Evolutionary conservation across 768 basidiomycete genomes (phyloP).

Genomic region (Nidularia sp.): DNA sequence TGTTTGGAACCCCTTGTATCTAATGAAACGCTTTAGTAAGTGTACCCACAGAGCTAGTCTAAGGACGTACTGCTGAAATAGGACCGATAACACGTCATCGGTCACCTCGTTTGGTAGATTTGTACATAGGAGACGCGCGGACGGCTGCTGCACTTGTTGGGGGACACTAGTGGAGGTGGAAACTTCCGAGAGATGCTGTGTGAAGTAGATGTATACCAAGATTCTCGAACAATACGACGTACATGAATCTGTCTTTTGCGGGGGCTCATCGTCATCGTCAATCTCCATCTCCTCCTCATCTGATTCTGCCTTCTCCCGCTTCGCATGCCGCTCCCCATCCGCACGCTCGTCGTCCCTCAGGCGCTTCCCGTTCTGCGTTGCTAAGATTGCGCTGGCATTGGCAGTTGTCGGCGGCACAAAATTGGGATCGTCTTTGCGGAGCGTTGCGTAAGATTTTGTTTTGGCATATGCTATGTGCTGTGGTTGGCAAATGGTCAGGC

Average conservation of each 20-base stretch:
- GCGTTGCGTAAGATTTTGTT: conserved; percentile 82
- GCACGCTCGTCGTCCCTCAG: conserved; percentile 58
- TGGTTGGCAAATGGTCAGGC: conserved; percentile 4
- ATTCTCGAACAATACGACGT: conserved; percentile 28
- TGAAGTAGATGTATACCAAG: conserved; percentile 23
- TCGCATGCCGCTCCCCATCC: conserved; percentile 51
- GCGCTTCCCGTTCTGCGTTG: conserved; percentile 54
- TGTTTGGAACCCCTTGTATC: conserved; percentile 80
- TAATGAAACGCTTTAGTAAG: conserved; percentile 19
- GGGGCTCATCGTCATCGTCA: conserved; percentile 78
- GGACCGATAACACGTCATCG: conserved; percentile 76
- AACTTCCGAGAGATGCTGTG: conserved; percentile 22
- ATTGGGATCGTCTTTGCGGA: conserved; percentile 72
- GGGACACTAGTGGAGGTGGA: conserved; percentile 35
- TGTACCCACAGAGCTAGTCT: neutral
- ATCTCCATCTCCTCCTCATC: conserved; percentile 94
- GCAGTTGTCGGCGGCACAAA: conserved; percentile 72
- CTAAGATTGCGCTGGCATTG: conserved; percentile 45
- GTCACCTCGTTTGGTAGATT: conserved; percentile 91
- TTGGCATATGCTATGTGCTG: conserved; percentile 93
- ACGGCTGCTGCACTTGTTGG: conserved; percentile 47
- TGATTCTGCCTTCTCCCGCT: conserved; percentile 68
- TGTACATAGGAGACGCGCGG: conserved; percentile 67
- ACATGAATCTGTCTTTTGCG: conserved; percentile 40
- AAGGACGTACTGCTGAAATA: conserved; percentile 92